A percentile compares a stretch with the other conserved stretches of the same genome.
phyloP scores from a whole-genome alignment of 2,329 filamentous ascomycete genomes.

The Gaeumannomyces sp. region DNA sequence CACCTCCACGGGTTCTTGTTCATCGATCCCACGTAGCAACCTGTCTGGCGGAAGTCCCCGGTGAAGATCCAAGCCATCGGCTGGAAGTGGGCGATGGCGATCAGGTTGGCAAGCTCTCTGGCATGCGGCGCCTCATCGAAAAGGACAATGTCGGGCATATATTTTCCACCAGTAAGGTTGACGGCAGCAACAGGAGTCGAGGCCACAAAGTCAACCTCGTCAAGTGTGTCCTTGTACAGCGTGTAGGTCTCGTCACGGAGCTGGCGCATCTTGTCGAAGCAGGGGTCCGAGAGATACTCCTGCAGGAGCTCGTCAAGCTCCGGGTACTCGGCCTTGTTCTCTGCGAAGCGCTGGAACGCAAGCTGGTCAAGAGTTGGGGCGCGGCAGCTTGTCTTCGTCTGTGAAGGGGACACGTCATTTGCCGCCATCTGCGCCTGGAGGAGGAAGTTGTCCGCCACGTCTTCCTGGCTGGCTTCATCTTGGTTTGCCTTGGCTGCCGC shows the following conservation, averaged over 20 bases:
- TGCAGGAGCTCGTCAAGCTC: conserved; percentile 31
- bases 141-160: conserved; percentile 77
- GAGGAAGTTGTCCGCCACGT: background rate
- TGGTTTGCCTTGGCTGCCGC: background rate
- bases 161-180: conserved; percentile 39
- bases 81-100: conserved; percentile 36
- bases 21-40: conserved; percentile 30
- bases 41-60: conserved; percentile 38
- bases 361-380: conserved; percentile 35
- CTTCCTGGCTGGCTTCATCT: background rate
- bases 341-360: conserved; percentile 34
- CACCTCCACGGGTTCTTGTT: conserved; percentile 13
- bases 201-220: conserved; percentile 36
- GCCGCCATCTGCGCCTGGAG: background rate
- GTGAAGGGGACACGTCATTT: background rate
- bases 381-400: conserved; percentile 16
- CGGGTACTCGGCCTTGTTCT: conserved; percentile 25
- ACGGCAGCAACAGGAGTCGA: conserved; percentile 39
- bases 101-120: conserved; percentile 38
- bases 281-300: conserved; percentile 20
- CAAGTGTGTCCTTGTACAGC: conserved; percentile 33
- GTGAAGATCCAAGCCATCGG: conserved; percentile 39
- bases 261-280: conserved; percentile 13
- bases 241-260: conserved; percentile 23
- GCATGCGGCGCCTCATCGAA: conserved; percentile 62